Base-by-base conservation (phyloP, 1,284 basidiomycete genomes). In the Leccinum ambiguum region DNA sequence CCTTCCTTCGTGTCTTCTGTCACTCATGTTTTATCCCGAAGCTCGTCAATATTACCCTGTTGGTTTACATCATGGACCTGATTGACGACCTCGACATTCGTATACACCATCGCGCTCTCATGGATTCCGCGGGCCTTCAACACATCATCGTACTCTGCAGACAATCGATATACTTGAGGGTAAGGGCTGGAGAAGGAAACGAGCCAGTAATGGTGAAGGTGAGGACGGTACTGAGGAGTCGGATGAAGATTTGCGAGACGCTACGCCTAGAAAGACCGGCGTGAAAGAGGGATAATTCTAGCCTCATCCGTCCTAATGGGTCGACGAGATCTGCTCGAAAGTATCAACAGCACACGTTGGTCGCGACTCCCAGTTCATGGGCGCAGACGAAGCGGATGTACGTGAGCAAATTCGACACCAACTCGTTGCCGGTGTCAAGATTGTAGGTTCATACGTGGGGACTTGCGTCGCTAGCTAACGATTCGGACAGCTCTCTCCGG, bases 301-400 rank as follows among this genome's bases (percentile, higher is more conserved):
- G 72, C 18, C 73, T 73, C 13, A 73, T 72, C 16, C 80, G 80
- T 63, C 70, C 74, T 9, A 75, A 75, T 6, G 69, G 69, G 16
- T 62, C 62, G 26, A 30, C 61, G 8, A 82, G 78, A 65, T 67
- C 75, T 39, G 61, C 69, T 60, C 75, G 73, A 64, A 36, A 36
- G 72, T 77, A 63, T 83, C 86, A 3, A 84, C 83, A 58, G 80
- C 69, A 0, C 77, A 82, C 66, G 81, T 78, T 69, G 85, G 85
- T 21, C 85, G 85, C 9, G 81, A 84, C 1, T 94, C 92, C 6
- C 94, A 96, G 72, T 96, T 96, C 72, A 89, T 93, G 86, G 94
- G 96, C 74, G 94, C 94, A 6, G 92, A 95, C 68, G 94, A 96
- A 66, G 91, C 89, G n/a, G 83, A 89, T 66, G 93, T 92, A 5